Evolutionary conservation across 345 rosid genomes (phyloP), one percentile per base, ranked within the genome.

Genomic region (Salix dunnii): DNA sequence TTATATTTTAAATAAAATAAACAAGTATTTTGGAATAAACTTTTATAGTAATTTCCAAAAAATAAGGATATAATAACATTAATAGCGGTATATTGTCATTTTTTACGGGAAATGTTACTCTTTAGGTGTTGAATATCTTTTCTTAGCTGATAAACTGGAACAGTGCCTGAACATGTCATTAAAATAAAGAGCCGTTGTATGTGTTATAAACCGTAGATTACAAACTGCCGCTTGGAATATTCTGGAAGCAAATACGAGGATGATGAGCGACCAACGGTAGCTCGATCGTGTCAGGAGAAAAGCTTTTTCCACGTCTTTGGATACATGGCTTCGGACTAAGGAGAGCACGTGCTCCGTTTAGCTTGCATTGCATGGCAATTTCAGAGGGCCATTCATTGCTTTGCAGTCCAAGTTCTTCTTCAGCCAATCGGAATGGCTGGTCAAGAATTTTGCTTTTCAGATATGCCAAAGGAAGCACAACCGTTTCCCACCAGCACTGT

Each of bases 361-460:
- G 28, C 13, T 43, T 20, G 76, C 72, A 66, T 72, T 76, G 21
- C 72, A 72, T 31, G 80, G 80, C 30, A 78, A 23, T 36, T 36
- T 38, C 20, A 78, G 66, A 10, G 80, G 80, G 7, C 80, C 72
- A 10, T 60, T 28, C 72, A 10, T 60, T 28, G 30, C 67, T 13
- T 1, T 76, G 76, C 23, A 78, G 51, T 21, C 76, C 76, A 66
- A 65, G 72, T 48, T 51, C 80, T 36, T 78, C 76, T 65, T 64
- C 72, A 0, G 80, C 72, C 72, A 72, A 48, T 25, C 25, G 40
- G 7, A 78, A 66, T n/a, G 66, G 72, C n/a, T 78, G 76, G 51
- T 53, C 53, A 14, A 72, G 18, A 27, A 72, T 18, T 12, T n/a
- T 12, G 28, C 66, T 73, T 28, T 67, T 51, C 53, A 78, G 80